Base-by-base conservation (phyloP, 1,139 yeast genomes). In the Debaryomyces robertsiae region DNA sequence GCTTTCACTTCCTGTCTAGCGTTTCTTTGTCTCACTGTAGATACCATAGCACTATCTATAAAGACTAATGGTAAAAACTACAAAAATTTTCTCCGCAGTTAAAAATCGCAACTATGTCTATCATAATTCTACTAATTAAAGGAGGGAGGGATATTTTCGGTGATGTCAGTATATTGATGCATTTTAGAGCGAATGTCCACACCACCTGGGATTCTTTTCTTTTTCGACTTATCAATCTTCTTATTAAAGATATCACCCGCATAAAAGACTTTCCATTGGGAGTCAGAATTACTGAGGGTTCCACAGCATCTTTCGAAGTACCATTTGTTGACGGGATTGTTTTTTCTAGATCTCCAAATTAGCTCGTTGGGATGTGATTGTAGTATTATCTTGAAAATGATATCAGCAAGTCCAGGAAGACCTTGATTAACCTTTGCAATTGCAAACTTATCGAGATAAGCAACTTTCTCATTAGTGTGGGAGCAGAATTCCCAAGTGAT, bases 321-420 rank as follows among this genome's bases (percentile, higher is more conserved):
- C 98, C 98, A 93, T 54, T 90, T 90, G 65, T 93, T 93, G 3
- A 93, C 97, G 0, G 97, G 96, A 57, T 93, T 93, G 42, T 67
- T 76, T 46, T 77, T 77, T 39, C 96, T 69, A 2, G 97, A 90
- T 53, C 98, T 75, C 98, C 98, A 93, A 1, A 93, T 66, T 14
- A 93, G 61, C 55, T 88, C 96, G 10, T 75, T 62, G 0, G 89
- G 88, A 55, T 84, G 91, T 33, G 82, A 65, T 39, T 79, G 80
- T 7, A 81, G 66, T 67, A 93, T 80, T 10, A 86, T 75, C 57
- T 91, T 93, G 70, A 93, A 91, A 9, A 93, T 83, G 23, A 93
- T 79, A 58, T 93, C 98, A 0, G 98, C 97, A 11, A 93, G 81
- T 1, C 97, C 96, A 1, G 95, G 83, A 0, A 94, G 80, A 0